phyloP scores from a whole-genome alignment of 768 basidiomycete species.

The Boletus sp. region DNA sequence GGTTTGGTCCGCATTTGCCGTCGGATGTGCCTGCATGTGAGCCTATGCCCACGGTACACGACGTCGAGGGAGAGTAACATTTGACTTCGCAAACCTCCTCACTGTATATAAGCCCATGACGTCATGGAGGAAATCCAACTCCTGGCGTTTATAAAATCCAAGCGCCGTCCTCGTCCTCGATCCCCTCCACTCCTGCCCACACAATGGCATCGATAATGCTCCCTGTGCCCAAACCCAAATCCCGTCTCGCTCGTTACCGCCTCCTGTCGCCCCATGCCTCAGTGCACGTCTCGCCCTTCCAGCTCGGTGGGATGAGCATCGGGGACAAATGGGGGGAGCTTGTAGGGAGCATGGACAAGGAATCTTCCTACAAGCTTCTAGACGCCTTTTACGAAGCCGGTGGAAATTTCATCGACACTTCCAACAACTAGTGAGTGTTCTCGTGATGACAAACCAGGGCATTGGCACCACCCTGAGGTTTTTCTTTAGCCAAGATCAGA shows the following conservation, averaged over 20 bases:
- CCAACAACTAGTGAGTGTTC: conserved; percentile 40
- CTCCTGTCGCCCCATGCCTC: conserved; percentile 39
- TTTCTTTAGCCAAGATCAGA: conserved; percentile 44
- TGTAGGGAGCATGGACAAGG: conserved; percentile 41
- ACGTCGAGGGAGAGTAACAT: too few species aligned
- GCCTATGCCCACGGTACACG: too few species aligned
- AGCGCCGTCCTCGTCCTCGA: background rate
- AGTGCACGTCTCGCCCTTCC: conserved; percentile 45
- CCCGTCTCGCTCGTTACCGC: conserved; percentile 35
- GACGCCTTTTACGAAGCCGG: conserved; percentile 43
- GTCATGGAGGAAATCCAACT: background rate
- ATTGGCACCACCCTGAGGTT: background rate
- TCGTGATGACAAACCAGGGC: background rate
- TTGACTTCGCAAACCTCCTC: too few species aligned
- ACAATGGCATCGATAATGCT: conserved; percentile 2
- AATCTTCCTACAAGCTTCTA: conserved; percentile 42
- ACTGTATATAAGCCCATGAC: background rate
- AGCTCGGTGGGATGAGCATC: conserved; percentile 47
- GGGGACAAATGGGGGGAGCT: conserved; percentile 37
- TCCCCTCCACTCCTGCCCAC: background rate
- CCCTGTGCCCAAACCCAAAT: conserved; percentile 28
- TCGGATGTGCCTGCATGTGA: too few species aligned
- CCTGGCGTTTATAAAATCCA: background rate
- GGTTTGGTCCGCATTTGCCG: background rate
- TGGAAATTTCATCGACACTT: conserved; percentile 50